Conservation (phyloP, 192 early-diverging fungal genomes). For the Rhizophagus sp. region DNA sequence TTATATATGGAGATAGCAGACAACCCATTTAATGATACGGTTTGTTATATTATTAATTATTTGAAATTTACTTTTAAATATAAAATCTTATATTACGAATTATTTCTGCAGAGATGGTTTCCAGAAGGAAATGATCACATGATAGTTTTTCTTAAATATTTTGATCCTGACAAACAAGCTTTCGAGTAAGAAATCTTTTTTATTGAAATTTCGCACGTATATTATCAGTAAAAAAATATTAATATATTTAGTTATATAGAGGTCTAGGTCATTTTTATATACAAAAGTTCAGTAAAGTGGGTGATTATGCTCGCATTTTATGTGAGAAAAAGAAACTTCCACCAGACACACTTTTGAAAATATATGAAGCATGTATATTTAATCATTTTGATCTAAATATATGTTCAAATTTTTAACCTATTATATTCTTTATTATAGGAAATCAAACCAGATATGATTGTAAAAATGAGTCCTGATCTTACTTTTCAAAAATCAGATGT, state of each 20-base stretch:
- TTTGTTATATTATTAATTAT: slow-evolving; percentile 19
- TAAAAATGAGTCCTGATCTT: slow-evolving; percentile 60
- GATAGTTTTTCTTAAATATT: slow-evolving; percentile 87
- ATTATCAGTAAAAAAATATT: too few species aligned
- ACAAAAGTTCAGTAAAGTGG: slow-evolving; percentile 51
- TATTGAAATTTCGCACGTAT: background rate
- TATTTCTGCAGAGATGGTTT: background rate
- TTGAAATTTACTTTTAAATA: background rate
- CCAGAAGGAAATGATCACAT: slow-evolving; percentile 36
- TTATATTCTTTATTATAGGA: slow-evolving; percentile 53
- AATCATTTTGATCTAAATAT: background rate
- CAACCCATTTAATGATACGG: slow-evolving; percentile 33
- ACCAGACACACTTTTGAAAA: slow-evolving; percentile 53
- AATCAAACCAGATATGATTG: slow-evolving; percentile 92
- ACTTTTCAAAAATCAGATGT: slow-evolving; percentile 80
- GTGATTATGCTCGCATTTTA: slow-evolving; percentile 60
- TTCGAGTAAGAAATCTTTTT: slow-evolving; percentile 54
- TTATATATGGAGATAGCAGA: slow-evolving; percentile 43
- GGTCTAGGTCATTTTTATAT: slow-evolving; percentile 61
- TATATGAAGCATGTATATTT: slow-evolving; percentile 60
- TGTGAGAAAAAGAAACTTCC: slow-evolving; percentile 56
- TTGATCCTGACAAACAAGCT: slow-evolving; percentile 59
- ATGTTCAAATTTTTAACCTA: background rate
- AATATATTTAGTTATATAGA: slow-evolving; percentile 25
- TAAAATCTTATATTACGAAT: background rate